Percentiles rank a stretch among this genome's conserved stretches.
Conservation (phyloP, 441 rosid species). For the Erysimum cheiri region DNA sequence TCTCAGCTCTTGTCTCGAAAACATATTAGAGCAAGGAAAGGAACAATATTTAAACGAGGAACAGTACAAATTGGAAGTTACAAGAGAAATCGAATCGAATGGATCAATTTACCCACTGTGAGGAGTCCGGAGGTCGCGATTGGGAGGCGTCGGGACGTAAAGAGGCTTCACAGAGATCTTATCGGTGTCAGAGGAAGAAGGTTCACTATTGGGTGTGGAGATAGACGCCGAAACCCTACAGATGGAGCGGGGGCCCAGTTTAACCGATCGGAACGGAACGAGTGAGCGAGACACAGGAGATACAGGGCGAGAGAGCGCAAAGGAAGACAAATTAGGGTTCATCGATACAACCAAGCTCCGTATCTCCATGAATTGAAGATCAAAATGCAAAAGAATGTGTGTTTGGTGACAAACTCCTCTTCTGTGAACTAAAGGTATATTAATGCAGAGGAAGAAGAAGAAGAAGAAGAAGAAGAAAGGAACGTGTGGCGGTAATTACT, state of each 20-base stretch:
- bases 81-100: not conserved
- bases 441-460: conserved; percentile 1
- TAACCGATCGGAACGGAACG: conserved; percentile 32
- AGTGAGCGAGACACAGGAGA: conserved; percentile 35
- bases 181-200: conserved; percentile 7
- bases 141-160: conserved; percentile 70
- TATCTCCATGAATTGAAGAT: conserved; percentile 28
- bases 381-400: not conserved
- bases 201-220: conserved; percentile 41
- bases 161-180: conserved; percentile 53
- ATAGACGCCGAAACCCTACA: conserved; percentile 42
- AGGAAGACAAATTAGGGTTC: conserved; percentile 32
- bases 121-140: conserved; percentile 88
- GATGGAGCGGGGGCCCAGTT: conserved; percentile 31
- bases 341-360: conserved; percentile 24
- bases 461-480: too few species aligned
- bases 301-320: conserved; percentile 34
- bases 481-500: conserved; percentile 30
- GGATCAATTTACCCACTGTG: conserved; percentile 78
- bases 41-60: conserved; percentile 8
- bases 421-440: not conserved
- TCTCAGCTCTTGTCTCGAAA: too few species aligned
- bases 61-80: not conserved
- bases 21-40: conserved; percentile 1
- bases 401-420: not conserved